A percentile compares a stretch with the other conserved stretches of the same genome.
phyloP scores from a whole-genome alignment of 1,284 basidiomycete genomes.

The Malassezia vespertilionis region DNA sequence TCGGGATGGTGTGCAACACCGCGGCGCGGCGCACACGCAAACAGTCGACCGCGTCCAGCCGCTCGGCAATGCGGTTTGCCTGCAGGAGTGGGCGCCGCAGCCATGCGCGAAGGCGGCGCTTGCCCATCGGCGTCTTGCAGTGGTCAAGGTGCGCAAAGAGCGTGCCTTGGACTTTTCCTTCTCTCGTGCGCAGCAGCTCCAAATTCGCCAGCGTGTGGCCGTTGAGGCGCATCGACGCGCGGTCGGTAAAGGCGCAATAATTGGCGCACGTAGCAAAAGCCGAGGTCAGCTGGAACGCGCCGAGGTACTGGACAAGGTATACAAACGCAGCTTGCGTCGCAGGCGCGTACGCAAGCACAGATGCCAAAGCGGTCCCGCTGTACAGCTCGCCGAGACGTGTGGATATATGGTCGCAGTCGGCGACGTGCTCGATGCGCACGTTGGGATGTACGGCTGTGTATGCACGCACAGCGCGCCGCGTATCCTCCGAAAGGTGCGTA shows the following conservation, averaged over 20 bases:
- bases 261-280: slow-evolving; percentile 49
- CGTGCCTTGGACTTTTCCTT: slow-evolving; percentile 62
- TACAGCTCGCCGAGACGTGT: too few relatives aligned
- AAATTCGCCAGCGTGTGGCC: slow-evolving; percentile 78
- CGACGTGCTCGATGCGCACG: background rate
- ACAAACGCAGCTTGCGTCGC: slow-evolving; percentile 64
- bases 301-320: slow-evolving; percentile 65
- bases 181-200: slow-evolving; percentile 50
- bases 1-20: slow-evolving; percentile 57
- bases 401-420: too few relatives aligned
- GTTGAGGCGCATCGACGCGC: slow-evolving; percentile 75
- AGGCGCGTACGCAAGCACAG: slow-evolving; percentile 37
- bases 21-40: slow-evolving; percentile 54
- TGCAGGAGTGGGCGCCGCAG: slow-evolving; percentile 73
- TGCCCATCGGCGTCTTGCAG: slow-evolving; percentile 73
- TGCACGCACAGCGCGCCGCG: slow-evolving; percentile 62
- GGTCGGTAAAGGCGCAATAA: slow-evolving; percentile 57
- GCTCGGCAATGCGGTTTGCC: slow-evolving; percentile 56
- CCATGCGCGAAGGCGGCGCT: slow-evolving; percentile 72
- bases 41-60: slow-evolving; percentile 74
- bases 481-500: slow-evolving; percentile 58
- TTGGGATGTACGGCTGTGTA: slow-evolving; percentile 54
- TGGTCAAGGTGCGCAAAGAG: slow-evolving; percentile 76
- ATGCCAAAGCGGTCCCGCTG: slow-evolving; percentile 16
- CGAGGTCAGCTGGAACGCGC: slow-evolving; percentile 58